phyloP scores from a whole-genome alignment of 2,329 filamentous ascomycete species.

The Beauveria sp. region DNA sequence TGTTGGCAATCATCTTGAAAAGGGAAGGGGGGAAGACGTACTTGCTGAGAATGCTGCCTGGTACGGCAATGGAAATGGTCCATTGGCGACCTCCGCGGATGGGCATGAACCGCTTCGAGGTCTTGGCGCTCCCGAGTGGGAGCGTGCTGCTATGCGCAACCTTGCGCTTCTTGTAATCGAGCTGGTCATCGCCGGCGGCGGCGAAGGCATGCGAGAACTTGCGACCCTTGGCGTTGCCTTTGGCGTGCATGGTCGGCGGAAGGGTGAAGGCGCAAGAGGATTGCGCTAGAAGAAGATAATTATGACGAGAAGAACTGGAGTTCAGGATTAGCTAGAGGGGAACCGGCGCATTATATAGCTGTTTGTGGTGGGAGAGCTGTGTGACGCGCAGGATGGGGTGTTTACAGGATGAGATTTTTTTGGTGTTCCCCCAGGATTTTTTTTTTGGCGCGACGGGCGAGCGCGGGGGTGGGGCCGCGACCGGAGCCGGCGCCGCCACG shows the following conservation, averaged over 20 bases:
- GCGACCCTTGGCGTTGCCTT: conserved; percentile 3
- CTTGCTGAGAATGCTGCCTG: conserved; percentile 71
- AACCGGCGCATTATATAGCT: neutral
- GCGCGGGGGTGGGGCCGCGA: conserved; percentile 5
- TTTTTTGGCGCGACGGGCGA: neutral
- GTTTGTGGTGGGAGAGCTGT: neutral
- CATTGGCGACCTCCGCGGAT: conserved; percentile 1
- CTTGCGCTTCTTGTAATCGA: conserved; percentile 7
- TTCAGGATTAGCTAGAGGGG: neutral
- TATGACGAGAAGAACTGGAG: neutral
- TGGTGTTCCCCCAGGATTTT: too few relatives aligned
- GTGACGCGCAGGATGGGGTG: neutral
- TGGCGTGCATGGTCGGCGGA: neutral
- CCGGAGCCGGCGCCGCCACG: neutral
- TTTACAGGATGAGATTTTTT: neutral
- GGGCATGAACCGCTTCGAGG: neutral
- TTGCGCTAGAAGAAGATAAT: neutral
- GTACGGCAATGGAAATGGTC: conserved; percentile 35
- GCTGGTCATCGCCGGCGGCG: neutral
- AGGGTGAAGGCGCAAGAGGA: neutral
- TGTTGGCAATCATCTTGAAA: neutral
- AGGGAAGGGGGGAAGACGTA: conserved; percentile 28
- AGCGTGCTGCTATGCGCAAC: neutral
- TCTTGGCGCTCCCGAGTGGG: neutral
- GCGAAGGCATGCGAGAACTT: neutral